Evolutionary conservation across 2,329 filamentous ascomycete species (phyloP).

Genomic region (Fusarium illudens): DNA sequence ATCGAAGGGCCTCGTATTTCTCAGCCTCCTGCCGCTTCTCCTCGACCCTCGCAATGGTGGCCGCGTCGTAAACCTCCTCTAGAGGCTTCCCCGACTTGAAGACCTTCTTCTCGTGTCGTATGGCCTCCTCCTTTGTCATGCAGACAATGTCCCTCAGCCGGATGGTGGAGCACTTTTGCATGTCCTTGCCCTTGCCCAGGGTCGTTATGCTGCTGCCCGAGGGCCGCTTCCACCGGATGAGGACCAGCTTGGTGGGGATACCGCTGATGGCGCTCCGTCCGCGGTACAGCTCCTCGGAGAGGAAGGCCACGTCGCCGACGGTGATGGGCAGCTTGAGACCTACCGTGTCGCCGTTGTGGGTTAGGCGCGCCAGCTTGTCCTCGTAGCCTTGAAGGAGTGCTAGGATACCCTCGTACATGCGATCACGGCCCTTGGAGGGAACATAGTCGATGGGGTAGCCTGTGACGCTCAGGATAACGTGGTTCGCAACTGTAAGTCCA

Average conservation of each 20-base stretch:
- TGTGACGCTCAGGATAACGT: slow-evolving; percentile 82
- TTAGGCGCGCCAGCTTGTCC: slow-evolving; percentile 71
- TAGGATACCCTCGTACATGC: slow-evolving; percentile 89
- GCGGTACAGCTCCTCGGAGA: slow-evolving; percentile 88
- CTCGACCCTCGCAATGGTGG: slow-evolving; percentile 73
- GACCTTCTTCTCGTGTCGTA: slow-evolving; percentile 80
- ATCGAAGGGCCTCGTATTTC: slow-evolving; percentile 62
- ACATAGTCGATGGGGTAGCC: slow-evolving; percentile 89
- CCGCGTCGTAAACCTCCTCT: slow-evolving; percentile 77
- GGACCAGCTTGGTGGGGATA: slow-evolving; percentile 77
- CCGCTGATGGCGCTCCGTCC: slow-evolving; percentile 86
- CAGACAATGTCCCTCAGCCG: slow-evolving; percentile 78
- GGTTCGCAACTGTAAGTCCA: slow-evolving; percentile 89
- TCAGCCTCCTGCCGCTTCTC: slow-evolving; percentile 73
- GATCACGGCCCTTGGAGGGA: slow-evolving; percentile 82
- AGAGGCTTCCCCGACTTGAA: slow-evolving; percentile 72
- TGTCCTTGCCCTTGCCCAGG: slow-evolving; percentile 71
- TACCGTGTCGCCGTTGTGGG: slow-evolving; percentile 50
- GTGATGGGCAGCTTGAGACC: slow-evolving; percentile 84
- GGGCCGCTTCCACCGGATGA: slow-evolving; percentile 83
- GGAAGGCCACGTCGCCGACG: slow-evolving; percentile 82
- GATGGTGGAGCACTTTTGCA: slow-evolving; percentile 80
- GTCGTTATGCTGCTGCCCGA: slow-evolving; percentile 62
- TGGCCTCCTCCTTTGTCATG: slow-evolving; percentile 92
- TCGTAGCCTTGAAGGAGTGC: slow-evolving; percentile 79